A percentile compares a stretch with the other conserved stretches of the same genome.
phyloP scores from a whole-genome alignment of 192 early-diverging fungal species.

The Oehlia diaphana region DNA sequence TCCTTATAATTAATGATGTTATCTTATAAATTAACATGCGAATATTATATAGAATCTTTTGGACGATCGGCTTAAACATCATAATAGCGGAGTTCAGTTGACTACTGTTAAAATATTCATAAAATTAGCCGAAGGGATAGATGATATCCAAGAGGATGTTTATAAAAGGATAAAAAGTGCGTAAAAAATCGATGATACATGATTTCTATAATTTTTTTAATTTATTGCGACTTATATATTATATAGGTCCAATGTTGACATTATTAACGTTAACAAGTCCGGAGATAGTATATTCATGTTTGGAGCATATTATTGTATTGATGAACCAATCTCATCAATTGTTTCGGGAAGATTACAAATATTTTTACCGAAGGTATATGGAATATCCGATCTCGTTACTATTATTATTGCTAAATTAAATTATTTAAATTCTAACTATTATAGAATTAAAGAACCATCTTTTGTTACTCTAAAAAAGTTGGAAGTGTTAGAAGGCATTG shows the following conservation, averaged over 20 bases:
- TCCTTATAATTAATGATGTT: neutral
- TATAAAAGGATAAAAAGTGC: constrained; percentile 41
- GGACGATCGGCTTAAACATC: constrained; percentile 36
- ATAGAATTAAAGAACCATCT: constrained; percentile 22
- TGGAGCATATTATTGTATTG: constrained; percentile 9
- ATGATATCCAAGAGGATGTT: constrained; percentile 41
- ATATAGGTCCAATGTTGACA: neutral
- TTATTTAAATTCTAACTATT: neutral
- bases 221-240: neutral
- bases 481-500: constrained; percentile 1
- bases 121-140: constrained; percentile 36
- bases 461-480: constrained; percentile 17
- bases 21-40: neutral
- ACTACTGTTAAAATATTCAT: constrained; percentile 41
- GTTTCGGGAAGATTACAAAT: neutral
- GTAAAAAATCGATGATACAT: neutral
- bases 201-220: neutral
- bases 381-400: neutral
- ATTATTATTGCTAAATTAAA: neutral
- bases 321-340: neutral
- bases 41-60: constrained; percentile 36
- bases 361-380: constrained; percentile 26
- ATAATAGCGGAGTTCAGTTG: constrained; percentile 40
- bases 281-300: constrained; percentile 16
- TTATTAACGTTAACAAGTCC: constrained; percentile 10